Percentiles rank a stretch among this genome's conserved stretches.
Evolutionary conservation across 2,329 filamentous ascomycete species (phyloP).

Genomic region (Xylariaceae sp.): DNA sequence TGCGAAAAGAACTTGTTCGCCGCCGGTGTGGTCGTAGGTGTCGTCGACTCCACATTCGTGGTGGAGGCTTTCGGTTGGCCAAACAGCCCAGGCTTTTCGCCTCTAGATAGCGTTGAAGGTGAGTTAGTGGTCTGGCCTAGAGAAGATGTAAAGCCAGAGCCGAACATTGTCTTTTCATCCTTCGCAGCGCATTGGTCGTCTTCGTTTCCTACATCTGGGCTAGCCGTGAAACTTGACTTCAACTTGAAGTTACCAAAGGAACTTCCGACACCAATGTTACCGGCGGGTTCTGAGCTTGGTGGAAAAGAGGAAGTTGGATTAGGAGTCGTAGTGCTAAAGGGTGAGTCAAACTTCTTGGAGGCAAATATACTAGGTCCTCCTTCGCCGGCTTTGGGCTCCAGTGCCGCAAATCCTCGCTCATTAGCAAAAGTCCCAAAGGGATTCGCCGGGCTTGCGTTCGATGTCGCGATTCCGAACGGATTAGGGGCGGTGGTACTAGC

Average conservation of each 20-base stretch:
- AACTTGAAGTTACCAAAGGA: constrained; percentile 63
- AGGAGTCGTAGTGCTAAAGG: constrained; percentile 24
- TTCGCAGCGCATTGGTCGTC: constrained; percentile 34
- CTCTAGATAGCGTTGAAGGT: constrained; percentile 30
- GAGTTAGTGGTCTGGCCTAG: constrained; percentile 48
- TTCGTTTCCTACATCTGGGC: constrained; percentile 60
- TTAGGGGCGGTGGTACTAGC: constrained; percentile 15
- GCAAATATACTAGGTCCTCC: constrained; percentile 39
- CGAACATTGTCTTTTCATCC: constrained; percentile 53
- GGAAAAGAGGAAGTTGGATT: constrained; percentile 41
- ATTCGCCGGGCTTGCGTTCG: constrained; percentile 19
- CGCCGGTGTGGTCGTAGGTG: constrained; percentile 52
- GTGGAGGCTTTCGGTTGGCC: constrained; percentile 17
- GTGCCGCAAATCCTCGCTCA: constrained; percentile 53
- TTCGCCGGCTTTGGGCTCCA: constrained; percentile 37
- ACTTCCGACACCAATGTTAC: constrained; percentile 24
- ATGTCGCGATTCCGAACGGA: constrained; percentile 19
- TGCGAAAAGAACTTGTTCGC: constrained; percentile 44
- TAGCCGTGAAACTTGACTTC: constrained; percentile 64
- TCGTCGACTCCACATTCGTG: constrained; percentile 38
- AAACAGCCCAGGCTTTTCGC: constrained; percentile 20
- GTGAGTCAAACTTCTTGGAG: constrained; percentile 35
- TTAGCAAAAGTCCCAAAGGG: constrained; percentile 48
- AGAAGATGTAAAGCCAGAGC: constrained; percentile 58
- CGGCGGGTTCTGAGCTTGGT: constrained; percentile 35